A percentile compares a stretch with the other conserved stretches of the same genome.
Evolutionary conservation across 352 stramenopile species (phyloP).

Genomic region (Achlya hypogyna): DNA sequence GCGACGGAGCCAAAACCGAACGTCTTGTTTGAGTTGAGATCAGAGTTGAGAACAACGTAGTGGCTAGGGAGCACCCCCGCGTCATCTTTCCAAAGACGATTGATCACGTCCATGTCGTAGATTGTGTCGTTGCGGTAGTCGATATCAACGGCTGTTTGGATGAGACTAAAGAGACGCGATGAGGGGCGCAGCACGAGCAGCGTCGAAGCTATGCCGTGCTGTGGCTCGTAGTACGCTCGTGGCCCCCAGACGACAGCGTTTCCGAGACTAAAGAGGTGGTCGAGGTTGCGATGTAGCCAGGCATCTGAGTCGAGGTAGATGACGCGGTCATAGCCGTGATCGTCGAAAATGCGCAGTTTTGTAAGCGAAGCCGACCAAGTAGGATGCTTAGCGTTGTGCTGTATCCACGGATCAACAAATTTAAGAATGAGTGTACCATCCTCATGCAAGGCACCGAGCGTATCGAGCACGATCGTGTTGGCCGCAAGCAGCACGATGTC

Average conservation of each 20-base stretch:
- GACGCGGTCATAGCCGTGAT: constrained; percentile 30
- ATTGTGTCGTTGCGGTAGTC: neutral
- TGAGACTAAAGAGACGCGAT: neutral
- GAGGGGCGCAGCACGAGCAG: constrained; percentile 5
- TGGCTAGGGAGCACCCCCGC: constrained; percentile 5
- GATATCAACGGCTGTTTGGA: neutral
- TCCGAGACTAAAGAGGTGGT: constrained; percentile 24
- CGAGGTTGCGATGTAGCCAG: constrained; percentile 30
- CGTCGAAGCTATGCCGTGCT: neutral
- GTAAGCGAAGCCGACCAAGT: constrained; percentile 26
- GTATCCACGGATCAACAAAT: constrained; percentile 19
- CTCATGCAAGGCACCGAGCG: constrained; percentile 13
- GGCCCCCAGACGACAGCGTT: constrained; percentile 7
- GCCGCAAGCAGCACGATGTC: constrained; percentile 26
- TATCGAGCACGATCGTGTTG: neutral
- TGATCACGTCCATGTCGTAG: constrained; percentile 16
- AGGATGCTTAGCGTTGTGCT: neutral
- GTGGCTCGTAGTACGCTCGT: neutral
- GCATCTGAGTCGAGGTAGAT: constrained; percentile 32
- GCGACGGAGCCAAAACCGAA: neutral
- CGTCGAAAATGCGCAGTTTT: constrained; percentile 29
- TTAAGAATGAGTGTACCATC: constrained; percentile 9
- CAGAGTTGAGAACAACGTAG: neutral
- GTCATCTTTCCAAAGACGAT: neutral
- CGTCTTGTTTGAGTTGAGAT: neutral